Evolutionary conservation across 495 filamentous ascomycete species (phyloP).

Genomic region (Penicillium cinerascens): DNA sequence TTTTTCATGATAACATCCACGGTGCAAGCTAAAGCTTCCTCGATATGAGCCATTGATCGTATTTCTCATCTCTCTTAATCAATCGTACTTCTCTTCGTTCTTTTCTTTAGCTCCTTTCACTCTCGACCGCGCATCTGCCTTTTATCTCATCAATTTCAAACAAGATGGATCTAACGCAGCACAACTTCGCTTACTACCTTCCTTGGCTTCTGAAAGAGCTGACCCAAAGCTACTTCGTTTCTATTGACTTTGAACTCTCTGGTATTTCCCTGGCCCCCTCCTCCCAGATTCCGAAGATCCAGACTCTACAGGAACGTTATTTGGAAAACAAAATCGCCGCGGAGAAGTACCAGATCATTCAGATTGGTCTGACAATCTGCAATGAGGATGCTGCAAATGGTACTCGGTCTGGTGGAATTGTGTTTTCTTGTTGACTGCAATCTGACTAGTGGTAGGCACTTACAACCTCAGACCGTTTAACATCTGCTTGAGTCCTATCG

Average conservation of each 20-base stretch:
- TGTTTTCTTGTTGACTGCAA: background rate
- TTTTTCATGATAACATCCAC: no score
- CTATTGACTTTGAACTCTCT: constrained; percentile 74
- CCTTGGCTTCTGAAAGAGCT: constrained; percentile 59
- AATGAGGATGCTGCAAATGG: constrained; percentile 50
- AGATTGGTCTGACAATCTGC: constrained; percentile 70
- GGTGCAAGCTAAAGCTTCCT: no score
- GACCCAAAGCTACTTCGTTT: constrained; percentile 58
- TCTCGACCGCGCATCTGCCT: no score
- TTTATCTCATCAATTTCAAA: background rate
- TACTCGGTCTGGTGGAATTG: constrained; percentile 12
- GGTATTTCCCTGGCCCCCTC: constrained; percentile 51
- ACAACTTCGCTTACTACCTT: constrained; percentile 53
- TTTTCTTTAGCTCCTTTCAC: background rate
- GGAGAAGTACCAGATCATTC: constrained; percentile 67
- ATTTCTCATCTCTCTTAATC: no score
- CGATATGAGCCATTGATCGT: no score
- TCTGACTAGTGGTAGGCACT: constrained; percentile 31
- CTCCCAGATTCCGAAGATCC: constrained; percentile 20
- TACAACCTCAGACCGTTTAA: constrained; percentile 69
- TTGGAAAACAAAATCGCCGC: constrained; percentile 60
- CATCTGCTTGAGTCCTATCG: constrained; percentile 57
- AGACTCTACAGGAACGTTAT: constrained; percentile 63
- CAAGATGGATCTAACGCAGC: constrained; percentile 60
- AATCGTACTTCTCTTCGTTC: no score